Base-by-base conservation (phyloP, 2,329 filamentous ascomycete species). In the Torrubiellomyces zombiae region DNA sequence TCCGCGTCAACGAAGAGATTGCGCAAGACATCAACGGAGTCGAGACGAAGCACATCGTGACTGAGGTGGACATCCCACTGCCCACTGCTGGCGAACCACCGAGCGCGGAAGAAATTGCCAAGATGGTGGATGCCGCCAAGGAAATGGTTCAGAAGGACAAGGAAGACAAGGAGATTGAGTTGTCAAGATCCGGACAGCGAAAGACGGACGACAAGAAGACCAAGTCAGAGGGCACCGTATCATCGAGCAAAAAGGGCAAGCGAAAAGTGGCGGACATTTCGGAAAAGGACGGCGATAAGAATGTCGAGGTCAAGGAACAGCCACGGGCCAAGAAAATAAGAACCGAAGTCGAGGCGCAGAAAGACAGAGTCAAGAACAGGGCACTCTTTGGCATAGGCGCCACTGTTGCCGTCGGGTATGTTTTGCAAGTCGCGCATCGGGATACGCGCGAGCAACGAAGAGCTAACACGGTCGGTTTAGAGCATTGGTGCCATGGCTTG, bases 371-470 rank as follows among this genome's bases (percentile, higher is more conserved):
- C 36, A 75, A 81, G 54, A 81, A 75, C 51, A 71, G 83, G 44
- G 82, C 89, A 23, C 58, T 93, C 32, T 65, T 92, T 34, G 86
- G 89, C 30, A 68, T 95, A 26, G 80, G 75, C 33, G 82, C 82
- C 29, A 89, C 81, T 23, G 64, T 94, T 47, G 81, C 80, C 29
- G 67, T 94, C 50, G 85, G 85, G 89, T 95, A 68, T 58, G 83
- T 76, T n/a, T n/a, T n/a, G n/a, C n/a, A n/a, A n/a, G n/a, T n/a
- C n/a, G 10, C 10, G 7, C 2, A 11, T 9, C 14, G 4, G 6
- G 3, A 10, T 13, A 18, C 10, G 25, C 27, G 14, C 7, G 28
- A 8, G 18, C 10, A 1, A 5, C 21, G 14, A 23, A 8, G 8
- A 18, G 24, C 28, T 44, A 33, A 42, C 27, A 17, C 9, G 20